Conservation (phyloP, 1,284 basidiomycete genomes). For the Athelia sp. region DNA sequence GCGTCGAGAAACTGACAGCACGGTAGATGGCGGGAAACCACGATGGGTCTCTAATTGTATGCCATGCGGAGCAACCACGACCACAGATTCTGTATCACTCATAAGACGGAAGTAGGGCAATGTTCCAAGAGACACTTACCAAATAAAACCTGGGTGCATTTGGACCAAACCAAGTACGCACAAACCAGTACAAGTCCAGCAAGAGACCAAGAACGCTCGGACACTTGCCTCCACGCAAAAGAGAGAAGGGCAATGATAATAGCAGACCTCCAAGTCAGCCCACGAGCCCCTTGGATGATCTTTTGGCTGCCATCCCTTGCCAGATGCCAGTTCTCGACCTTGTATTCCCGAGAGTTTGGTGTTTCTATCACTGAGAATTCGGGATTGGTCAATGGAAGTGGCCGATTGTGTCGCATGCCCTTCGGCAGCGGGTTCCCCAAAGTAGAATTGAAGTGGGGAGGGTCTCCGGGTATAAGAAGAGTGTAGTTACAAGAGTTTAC, state of each 20-base stretch:
- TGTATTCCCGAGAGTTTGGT: slow-evolving; percentile 46
- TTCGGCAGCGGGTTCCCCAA: neutral
- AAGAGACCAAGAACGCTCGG: neutral
- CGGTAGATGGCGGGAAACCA: slow-evolving; percentile 39
- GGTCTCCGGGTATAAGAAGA: slow-evolving; percentile 31
- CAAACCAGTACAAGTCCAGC: slow-evolving; percentile 6
- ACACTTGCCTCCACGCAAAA: slow-evolving; percentile 19
- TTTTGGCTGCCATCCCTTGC: slow-evolving; percentile 34
- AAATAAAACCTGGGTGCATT: slow-evolving; percentile 44
- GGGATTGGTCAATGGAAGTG: slow-evolving; percentile 44
- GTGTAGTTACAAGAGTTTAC: slow-evolving; percentile 43
- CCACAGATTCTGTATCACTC: slow-evolving; percentile 52
- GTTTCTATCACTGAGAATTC: slow-evolving; percentile 45
- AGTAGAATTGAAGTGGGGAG: too few relatives aligned
- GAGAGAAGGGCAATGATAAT: slow-evolving; percentile 25
- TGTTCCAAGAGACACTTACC: slow-evolving; percentile 30
- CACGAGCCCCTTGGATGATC: slow-evolving; percentile 21
- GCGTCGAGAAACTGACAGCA: slow-evolving; percentile 40
- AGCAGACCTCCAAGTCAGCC: slow-evolving; percentile 32
- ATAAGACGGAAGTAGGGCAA: slow-evolving; percentile 2
- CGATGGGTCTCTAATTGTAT: slow-evolving; percentile 67
- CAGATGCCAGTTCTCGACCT: slow-evolving; percentile 44
- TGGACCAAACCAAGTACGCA: slow-evolving; percentile 19
- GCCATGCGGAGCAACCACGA: slow-evolving; percentile 61
- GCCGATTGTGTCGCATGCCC: slow-evolving; percentile 38